These are phyloP conservation scores for Hysterium pulicare DNA, from an alignment of 2,329 filamentous ascomycete genomes.

Conservation along the genomic window DNA sequence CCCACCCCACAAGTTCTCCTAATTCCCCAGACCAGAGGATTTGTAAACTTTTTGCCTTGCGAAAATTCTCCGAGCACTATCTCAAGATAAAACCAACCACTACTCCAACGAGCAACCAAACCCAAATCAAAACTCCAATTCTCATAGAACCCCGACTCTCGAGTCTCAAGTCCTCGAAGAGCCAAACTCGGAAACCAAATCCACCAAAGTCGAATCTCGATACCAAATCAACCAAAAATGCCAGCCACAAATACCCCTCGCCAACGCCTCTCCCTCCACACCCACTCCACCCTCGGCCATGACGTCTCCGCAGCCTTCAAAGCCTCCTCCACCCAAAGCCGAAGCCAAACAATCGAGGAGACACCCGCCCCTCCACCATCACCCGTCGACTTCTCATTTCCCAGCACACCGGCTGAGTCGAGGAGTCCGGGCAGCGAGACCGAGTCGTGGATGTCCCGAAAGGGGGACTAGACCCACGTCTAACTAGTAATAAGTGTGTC, in stretches of 20 bases:
- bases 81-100: too few relatives aligned
- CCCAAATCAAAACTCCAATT: not conserved
- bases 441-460: not conserved
- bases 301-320: slow-evolving; percentile 41
- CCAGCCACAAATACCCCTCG: slow-evolving; percentile 31
- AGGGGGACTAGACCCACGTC: not conserved
- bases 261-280: slow-evolving; percentile 41
- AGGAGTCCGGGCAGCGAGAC: not conserved
- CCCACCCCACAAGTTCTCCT: not conserved
- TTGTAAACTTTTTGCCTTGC: too few relatives aligned
- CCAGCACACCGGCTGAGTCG: slow-evolving; percentile 27
- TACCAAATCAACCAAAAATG: slow-evolving; percentile 19
- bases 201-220: slow-evolving; percentile 2
- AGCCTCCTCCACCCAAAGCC: slow-evolving; percentile 27
- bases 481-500: too few relatives aligned
- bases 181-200: not conserved
- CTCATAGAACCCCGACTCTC: not conserved
- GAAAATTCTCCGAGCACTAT: too few relatives aligned
- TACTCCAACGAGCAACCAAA: too few relatives aligned
- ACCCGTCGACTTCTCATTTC: slow-evolving; percentile 40
- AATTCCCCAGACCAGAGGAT: not conserved
- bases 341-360: slow-evolving; percentile 30
- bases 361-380: slow-evolving; percentile 40
- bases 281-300: slow-evolving; percentile 39
- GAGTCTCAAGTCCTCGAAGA: not conserved